Evolutionary conservation across 2,329 filamentous ascomycete species (phyloP).

Genomic region (Acrodontium crateriforme): DNA sequence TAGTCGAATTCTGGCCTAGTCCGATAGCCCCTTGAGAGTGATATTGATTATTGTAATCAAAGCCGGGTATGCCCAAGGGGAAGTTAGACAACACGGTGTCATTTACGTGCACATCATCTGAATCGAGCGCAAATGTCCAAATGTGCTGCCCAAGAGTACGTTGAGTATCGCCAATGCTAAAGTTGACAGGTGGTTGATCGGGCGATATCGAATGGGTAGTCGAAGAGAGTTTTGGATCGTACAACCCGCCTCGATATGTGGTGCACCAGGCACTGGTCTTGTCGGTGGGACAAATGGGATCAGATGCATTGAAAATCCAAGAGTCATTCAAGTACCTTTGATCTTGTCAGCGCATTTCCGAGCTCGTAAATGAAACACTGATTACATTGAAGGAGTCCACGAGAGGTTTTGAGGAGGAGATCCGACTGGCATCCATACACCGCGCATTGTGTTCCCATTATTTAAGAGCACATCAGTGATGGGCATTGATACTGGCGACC

Average conservation of each 20-base stretch:
- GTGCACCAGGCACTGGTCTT: background rate
- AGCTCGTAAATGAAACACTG: background rate
- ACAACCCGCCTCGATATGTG: slow-evolving; percentile 1
- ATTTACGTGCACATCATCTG: background rate
- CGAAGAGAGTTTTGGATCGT: background rate
- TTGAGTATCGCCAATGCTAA: slow-evolving; percentile 1
- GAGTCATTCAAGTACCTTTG: slow-evolving; percentile 1
- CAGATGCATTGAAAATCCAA: background rate
- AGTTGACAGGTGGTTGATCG: too few relatives aligned
- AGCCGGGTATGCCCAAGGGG: slow-evolving; percentile 1
- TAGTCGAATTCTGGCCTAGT: background rate
- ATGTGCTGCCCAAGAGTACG: background rate
- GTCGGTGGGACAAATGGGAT: background rate
- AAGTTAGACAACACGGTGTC: background rate
- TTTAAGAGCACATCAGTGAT: slow-evolving; percentile 5
- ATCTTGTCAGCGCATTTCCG: background rate
- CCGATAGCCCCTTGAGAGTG: background rate
- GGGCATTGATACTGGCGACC: slow-evolving; percentile 4
- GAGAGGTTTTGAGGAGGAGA: slow-evolving; percentile 7
- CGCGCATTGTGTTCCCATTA: slow-evolving; percentile 6
- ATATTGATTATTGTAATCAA: background rate
- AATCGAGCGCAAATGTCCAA: background rate
- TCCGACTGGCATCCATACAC: slow-evolving; percentile 3
- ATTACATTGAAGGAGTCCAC: slow-evolving; percentile 3
- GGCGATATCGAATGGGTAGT: background rate